A percentile compares a stretch with the other conserved stretches of the same genome.
These are phyloP conservation scores for Kazachstania martiniae DNA, from an alignment of 805 yeast species.

Conservation along the genomic window DNA sequence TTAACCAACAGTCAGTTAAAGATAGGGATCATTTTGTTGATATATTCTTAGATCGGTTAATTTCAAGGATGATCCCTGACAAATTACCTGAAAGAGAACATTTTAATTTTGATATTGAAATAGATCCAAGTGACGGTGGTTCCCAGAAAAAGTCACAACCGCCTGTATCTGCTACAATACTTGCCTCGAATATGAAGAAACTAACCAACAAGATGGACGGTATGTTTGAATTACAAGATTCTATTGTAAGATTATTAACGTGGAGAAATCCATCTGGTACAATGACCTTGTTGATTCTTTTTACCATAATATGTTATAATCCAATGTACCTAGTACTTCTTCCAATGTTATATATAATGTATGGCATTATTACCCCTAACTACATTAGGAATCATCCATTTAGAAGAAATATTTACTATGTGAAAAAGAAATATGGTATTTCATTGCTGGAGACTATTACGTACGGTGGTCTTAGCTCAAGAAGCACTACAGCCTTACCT, in stretches of 20 bases:
- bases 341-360: conserved; percentile 47
- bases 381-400: conserved; percentile 60
- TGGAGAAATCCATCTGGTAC: conserved; percentile 76
- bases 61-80: conserved; percentile 40
- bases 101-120: no score
- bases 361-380: conserved; percentile 58
- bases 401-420: conserved; percentile 31
- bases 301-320: conserved; percentile 58
- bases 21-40: conserved; percentile 41
- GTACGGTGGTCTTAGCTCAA: conserved; percentile 11
- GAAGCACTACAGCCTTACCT: not conserved
- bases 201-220: conserved; percentile 45
- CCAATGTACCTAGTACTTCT: conserved; percentile 57
- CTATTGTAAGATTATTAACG: conserved; percentile 45
- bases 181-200: conserved; percentile 47
- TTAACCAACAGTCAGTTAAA: not conserved
- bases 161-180: conserved; percentile 44
- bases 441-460: conserved; percentile 35
- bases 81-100: conserved; percentile 38
- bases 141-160: conserved; percentile 36
- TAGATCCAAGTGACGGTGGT: conserved; percentile 10
- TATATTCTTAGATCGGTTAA: conserved; percentile 40
- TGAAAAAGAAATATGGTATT: conserved; percentile 40
- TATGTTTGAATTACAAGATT: conserved; percentile 51
- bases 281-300: conserved; percentile 42